These are phyloP conservation scores for Simmondsia chinensis DNA, from an alignment of 148 eudicot genomes.

Conservation along the genomic window DNA sequence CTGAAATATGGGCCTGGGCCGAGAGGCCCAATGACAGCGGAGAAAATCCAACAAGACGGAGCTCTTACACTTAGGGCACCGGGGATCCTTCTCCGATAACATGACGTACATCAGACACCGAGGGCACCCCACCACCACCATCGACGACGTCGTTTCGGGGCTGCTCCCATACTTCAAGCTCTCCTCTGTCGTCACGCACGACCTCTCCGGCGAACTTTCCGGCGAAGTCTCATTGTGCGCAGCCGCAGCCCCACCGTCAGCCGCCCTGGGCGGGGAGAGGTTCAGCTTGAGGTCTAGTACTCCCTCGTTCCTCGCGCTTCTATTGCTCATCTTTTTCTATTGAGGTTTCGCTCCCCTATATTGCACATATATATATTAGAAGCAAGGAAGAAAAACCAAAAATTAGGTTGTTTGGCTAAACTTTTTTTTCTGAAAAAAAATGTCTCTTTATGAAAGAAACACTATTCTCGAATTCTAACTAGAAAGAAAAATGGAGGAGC, in stretches of 20 bases:
- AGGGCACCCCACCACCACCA: constrained; percentile 2
- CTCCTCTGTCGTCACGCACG: constrained; percentile 9
- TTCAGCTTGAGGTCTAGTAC: background rate
- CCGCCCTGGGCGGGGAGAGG: background rate
- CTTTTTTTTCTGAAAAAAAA: too few relatives aligned
- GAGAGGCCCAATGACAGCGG: background rate
- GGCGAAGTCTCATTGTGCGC: background rate
- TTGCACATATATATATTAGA: too few relatives aligned
- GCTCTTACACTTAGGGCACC: constrained; percentile 19
- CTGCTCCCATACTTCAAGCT: constrained; percentile 3
- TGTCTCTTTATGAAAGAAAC: too few relatives aligned
- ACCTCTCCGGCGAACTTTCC: background rate
- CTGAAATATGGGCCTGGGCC: too few relatives aligned
- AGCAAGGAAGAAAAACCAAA: too few relatives aligned
- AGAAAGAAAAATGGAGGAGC: too few relatives aligned
- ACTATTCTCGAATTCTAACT: too few relatives aligned
- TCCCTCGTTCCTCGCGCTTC: too few relatives aligned
- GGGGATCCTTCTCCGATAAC: constrained; percentile 11
- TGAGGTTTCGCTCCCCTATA: too few relatives aligned
- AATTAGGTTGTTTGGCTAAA: too few relatives aligned
- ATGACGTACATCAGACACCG: constrained; percentile 16
- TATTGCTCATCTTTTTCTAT: too few relatives aligned
- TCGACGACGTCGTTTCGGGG: constrained; percentile 5
- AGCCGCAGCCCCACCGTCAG: too few relatives aligned
- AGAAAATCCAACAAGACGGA: constrained; percentile 7